Evolutionary conservation across 768 basidiomycete genomes (phyloP).

Genomic region (Suillus occidentalis): DNA sequence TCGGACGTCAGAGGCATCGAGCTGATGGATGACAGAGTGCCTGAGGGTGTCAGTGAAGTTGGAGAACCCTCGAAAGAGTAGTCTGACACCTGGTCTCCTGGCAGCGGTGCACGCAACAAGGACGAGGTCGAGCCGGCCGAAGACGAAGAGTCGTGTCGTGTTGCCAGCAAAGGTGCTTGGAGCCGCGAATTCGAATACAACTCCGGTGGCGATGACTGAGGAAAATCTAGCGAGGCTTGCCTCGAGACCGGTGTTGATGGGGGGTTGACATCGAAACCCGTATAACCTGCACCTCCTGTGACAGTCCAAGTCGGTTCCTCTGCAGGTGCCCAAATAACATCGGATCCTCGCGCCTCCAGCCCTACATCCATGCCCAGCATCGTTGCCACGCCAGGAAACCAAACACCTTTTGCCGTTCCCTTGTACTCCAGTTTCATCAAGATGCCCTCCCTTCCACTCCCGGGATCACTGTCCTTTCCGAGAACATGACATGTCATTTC

Average conservation of each 20-base stretch:
- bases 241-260: constrained; percentile 41
- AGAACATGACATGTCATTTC: constrained; percentile 64
- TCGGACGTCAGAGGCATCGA: constrained; percentile 34
- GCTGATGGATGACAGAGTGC: constrained; percentile 39
- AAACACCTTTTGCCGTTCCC: constrained; percentile 72
- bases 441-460: constrained; percentile 48
- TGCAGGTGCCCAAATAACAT: constrained; percentile 64
- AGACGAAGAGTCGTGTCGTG: constrained; percentile 41
- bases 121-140: constrained; percentile 51
- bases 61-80: constrained; percentile 74
- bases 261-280: constrained; percentile 63
- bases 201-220: constrained; percentile 18
- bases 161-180: constrained; percentile 23
- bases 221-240: constrained; percentile 51
- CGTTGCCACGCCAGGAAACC: constrained; percentile 83
- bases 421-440: constrained; percentile 69
- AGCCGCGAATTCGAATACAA: constrained; percentile 21
- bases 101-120: constrained; percentile 73
- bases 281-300: constrained; percentile 64
- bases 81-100: constrained; percentile 60
- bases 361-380: constrained; percentile 76
- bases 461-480: constrained; percentile 45
- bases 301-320: constrained; percentile 57
- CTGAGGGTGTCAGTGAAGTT: constrained; percentile 49
- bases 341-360: constrained; percentile 66